Base-by-base conservation (phyloP, 139 green algal genomes). In the Astrephomene gubernaculifera region DNA sequence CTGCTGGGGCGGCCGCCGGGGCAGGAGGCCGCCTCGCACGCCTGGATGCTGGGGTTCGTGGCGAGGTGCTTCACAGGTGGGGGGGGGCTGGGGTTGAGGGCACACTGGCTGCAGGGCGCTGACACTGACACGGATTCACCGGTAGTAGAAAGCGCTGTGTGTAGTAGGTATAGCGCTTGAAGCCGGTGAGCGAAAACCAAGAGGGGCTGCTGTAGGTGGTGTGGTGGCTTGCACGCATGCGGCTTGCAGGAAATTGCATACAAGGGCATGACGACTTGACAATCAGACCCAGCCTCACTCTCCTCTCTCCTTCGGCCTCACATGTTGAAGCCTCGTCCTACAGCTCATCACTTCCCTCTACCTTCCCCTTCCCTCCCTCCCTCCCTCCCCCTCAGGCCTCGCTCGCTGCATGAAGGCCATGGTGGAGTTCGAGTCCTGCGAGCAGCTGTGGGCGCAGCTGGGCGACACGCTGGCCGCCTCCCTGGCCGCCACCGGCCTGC, bases 401-500 rank as follows among this genome's bases (percentile, higher is more conserved):
- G 74, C 61, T 21, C 78, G 78, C 61, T 84, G 78, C 78, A 74
- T 84, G 78, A 84, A 84, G 44, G 78, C 63, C 17, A 74, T 84
- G 78, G 78, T 84, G 78, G 78, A 84, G 64, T 84, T 84, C 44
- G 78, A 84, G 78, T n/a, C 43, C 17, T 84, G 78, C 41, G 39
- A 69, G 43, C 43, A 17, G 43, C 78, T 84, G 39, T 84, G 78
- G 78, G 78, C 43, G 57, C 27, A 38, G 49, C 19, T 84, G 78
- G 78, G 78, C 21, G 78, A 84, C 33, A 19, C 78, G 1, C 49
- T 74, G 22, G 38, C 61, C 0, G 43, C 63, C 22, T 63, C 74
- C 43, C 78, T 84, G 29, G n/a, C 63, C 5, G 2, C 38, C 5
- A 67, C 43, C 2, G 14, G 44, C 17, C 61, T 84, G 43, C 4